Conservation (phyloP, 2,329 filamentous ascomycete species). For the Colletotrichum echinochloae region DNA sequence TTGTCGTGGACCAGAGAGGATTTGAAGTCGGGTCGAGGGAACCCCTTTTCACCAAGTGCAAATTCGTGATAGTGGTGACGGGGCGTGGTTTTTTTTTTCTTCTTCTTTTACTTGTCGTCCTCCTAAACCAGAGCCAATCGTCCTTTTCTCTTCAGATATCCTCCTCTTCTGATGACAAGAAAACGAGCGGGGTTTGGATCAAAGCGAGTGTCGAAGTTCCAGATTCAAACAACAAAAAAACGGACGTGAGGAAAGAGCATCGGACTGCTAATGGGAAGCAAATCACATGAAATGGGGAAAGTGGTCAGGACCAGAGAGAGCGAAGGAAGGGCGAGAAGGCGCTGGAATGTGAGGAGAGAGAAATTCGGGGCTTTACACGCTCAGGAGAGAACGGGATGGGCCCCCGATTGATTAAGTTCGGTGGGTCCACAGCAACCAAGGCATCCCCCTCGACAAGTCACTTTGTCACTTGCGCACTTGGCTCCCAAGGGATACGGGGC, state of each 20-base stretch:
- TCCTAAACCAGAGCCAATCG: background rate
- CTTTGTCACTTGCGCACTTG: background rate
- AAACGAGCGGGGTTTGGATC: conserved; percentile 31
- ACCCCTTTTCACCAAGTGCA: conserved; percentile 31
- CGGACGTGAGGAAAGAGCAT: conserved; percentile 9
- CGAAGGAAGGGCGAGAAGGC: conserved; percentile 23
- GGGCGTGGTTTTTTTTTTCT: background rate
- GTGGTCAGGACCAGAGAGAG: conserved; percentile 9
- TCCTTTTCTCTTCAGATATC: conserved; percentile 1
- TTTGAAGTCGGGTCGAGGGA: conserved; percentile 4
- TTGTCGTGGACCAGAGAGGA: conserved; percentile 2
- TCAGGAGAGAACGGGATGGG: conserved; percentile 35
- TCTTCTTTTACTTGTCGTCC: conserved; percentile 1
- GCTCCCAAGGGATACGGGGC: background rate
- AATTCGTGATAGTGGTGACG: conserved; percentile 21
- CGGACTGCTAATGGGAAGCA: conserved; percentile 42
- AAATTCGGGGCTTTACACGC: conserved; percentile 29
- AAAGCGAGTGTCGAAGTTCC: conserved; percentile 34
- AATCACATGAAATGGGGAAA: conserved; percentile 21
- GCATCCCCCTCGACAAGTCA: conserved; percentile 25
- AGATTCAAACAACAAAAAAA: conserved; percentile 13
- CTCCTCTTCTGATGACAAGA: conserved; percentile 22
- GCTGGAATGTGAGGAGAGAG: conserved; percentile 32
- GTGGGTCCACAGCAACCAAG: conserved; percentile 38
- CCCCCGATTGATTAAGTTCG: conserved; percentile 37